A percentile compares a stretch with the other conserved stretches of the same genome.
phyloP scores from a whole-genome alignment of 257 asterid genomes.

The Solanum chilense region DNA sequence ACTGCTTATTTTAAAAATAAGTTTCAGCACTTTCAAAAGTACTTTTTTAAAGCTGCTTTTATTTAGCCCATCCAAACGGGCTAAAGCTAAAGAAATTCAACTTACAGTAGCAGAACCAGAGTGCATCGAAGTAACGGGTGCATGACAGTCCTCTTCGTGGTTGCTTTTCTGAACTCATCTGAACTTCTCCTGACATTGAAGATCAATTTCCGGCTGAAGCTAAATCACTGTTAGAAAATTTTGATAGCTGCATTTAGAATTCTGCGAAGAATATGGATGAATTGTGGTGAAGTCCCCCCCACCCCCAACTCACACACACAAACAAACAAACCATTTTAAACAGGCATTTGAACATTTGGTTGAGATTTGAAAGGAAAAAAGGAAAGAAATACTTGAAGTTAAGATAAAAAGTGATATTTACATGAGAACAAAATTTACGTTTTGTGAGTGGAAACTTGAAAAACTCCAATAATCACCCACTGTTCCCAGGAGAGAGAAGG shows the following conservation, averaged over 20 bases:
- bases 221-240: neutral
- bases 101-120: constrained; percentile 90
- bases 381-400: neutral
- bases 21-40: too few relatives aligned
- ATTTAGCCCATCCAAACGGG: too few relatives aligned
- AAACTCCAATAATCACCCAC: too few relatives aligned
- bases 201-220: neutral
- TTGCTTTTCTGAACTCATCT: neutral
- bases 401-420: neutral
- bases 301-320: too few relatives aligned
- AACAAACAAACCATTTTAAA: neutral
- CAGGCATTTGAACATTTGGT: neutral
- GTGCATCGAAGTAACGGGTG: constrained; percentile 55
- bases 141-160: constrained; percentile 39
- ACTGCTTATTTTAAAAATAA: too few relatives aligned
- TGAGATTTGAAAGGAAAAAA: neutral
- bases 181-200: neutral
- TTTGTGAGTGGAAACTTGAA: neutral
- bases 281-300: neutral
- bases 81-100: neutral
- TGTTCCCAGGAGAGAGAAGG: too few relatives aligned
- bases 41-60: too few relatives aligned
- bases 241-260: neutral
- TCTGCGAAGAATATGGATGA: neutral
- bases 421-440: neutral